These are phyloP conservation scores for Setaria viridis DNA, from an alignment of 202 grass and related monocot species.

Conservation along the genomic window DNA sequence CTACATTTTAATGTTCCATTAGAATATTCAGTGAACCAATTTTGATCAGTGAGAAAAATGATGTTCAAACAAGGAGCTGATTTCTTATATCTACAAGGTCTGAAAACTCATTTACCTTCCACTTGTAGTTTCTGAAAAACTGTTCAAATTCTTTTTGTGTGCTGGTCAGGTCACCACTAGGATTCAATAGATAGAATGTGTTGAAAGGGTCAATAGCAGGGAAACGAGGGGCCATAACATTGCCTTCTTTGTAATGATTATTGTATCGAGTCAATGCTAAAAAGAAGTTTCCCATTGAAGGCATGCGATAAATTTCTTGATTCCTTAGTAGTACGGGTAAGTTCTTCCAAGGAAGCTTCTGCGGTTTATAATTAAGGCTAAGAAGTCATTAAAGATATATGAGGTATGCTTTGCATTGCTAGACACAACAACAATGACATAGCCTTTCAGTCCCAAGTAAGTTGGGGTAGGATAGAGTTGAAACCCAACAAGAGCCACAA, in stretches of 20 bases:
- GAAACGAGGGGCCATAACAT: slow-evolving; percentile 43
- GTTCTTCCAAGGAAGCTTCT: slow-evolving; percentile 99
- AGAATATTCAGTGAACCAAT: no score
- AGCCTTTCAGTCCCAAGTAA: no score
- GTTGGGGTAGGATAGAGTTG: no score
- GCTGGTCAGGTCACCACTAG: slow-evolving; percentile 73
- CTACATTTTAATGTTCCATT: neutral
- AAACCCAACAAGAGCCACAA: no score
- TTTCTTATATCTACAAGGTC: no score
- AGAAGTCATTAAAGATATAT: slow-evolving; percentile 34
- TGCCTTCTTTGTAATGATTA: slow-evolving; percentile 45
- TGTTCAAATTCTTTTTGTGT: slow-evolving; percentile 77
- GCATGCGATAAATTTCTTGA: slow-evolving; percentile 97
- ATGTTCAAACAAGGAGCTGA: no score
- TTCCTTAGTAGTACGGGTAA: slow-evolving; percentile 64
- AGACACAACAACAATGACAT: no score
- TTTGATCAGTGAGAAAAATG: no score
- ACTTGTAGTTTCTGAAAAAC: slow-evolving; percentile 69
- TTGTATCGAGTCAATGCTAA: slow-evolving; percentile 61
- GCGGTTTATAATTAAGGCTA: slow-evolving; percentile 40
- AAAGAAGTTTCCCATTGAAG: slow-evolving; percentile 69
- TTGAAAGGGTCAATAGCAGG: slow-evolving; percentile 71
- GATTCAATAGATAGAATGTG: slow-evolving; percentile 85
- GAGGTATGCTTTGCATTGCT: neutral
- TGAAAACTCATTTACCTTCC: slow-evolving; percentile 61